Percentiles rank a stretch among this genome's conserved stretches.
These are phyloP conservation scores for Shiraia sp. DNA, from an alignment of 2,329 filamentous ascomycete species.

Conservation along the genomic window DNA sequence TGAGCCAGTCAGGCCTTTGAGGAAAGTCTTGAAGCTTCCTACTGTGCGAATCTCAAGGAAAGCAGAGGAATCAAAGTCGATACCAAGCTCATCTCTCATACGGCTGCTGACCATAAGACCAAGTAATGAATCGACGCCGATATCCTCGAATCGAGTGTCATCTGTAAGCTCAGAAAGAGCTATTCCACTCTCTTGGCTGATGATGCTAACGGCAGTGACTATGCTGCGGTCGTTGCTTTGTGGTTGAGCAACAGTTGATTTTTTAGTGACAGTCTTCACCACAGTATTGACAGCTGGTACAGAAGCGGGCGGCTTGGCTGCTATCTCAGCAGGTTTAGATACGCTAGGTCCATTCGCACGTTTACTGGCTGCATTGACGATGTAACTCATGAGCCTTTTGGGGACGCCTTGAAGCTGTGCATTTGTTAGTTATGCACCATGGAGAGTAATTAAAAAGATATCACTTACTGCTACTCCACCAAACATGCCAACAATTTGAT, in stretches of 20 bases:
- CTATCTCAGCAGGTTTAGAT: conserved; percentile 7
- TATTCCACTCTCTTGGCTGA: conserved; percentile 35
- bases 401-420: conserved; percentile 1
- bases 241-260: not conserved
- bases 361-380: not conserved
- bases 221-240: not conserved
- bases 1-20: not conserved
- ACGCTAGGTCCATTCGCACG: not conserved
- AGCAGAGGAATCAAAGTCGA: conserved; percentile 10
- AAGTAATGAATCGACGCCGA: conserved; percentile 34
- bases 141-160: conserved; percentile 23
- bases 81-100: conserved; percentile 28
- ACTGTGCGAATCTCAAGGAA: conserved; percentile 1
- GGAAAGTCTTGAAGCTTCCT: not conserved
- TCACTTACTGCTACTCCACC: conserved; percentile 4
- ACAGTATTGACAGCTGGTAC: not conserved
- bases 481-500: conserved; percentile 10
- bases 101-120: conserved; percentile 19
- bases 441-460: not conserved
- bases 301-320: not conserved
- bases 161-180: conserved; percentile 26
- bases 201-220: conserved; percentile 16
- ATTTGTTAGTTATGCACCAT: not conserved
- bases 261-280: not conserved
- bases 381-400: not conserved